phyloP scores from a whole-genome alignment of 2,329 filamentous ascomycete genomes.

The Podosphaera xanthii region DNA sequence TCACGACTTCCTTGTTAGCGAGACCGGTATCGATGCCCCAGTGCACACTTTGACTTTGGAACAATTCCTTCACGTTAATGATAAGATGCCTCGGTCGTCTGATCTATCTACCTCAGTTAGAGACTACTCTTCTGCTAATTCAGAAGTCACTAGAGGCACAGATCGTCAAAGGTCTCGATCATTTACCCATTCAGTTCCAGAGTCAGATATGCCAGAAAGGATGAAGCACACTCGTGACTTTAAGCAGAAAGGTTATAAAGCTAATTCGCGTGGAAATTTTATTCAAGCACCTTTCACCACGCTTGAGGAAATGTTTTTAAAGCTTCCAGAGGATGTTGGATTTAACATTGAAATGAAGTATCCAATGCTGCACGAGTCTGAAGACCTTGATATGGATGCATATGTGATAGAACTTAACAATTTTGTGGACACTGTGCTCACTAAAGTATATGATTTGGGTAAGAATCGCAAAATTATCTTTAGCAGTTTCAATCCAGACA shows the following conservation, averaged over 20 bases:
- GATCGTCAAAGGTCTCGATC: constrained; percentile 17
- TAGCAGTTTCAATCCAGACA: constrained; percentile 91
- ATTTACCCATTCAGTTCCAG: constrained; percentile 10
- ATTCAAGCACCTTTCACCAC: constrained; percentile 95
- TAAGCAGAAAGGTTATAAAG: constrained; percentile 88
- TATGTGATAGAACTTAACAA: constrained; percentile 91
- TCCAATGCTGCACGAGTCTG: constrained; percentile 87
- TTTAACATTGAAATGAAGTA: constrained; percentile 99
- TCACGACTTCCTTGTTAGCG: constrained; percentile 92
- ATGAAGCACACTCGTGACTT: constrained; percentile 97
- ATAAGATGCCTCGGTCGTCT: constrained; percentile 22
- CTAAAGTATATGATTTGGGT: constrained; percentile 71
- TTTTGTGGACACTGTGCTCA: constrained; percentile 82
- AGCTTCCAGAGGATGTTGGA: constrained; percentile 59
- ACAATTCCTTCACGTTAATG: constrained; percentile 71
- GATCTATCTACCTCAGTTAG: constrained; percentile 23
- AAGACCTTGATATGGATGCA: constrained; percentile 90
- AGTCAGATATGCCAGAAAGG: constrained; percentile 36
- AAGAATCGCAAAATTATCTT: constrained; percentile 82
- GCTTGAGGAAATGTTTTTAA: constrained; percentile 74
- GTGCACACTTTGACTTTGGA: constrained; percentile 89
- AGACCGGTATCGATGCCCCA: constrained; percentile 89
- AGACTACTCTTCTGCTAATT: constrained; percentile 7
- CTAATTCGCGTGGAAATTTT: constrained; percentile 77
- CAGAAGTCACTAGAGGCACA: constrained; percentile 9